Evolutionary conservation across 2,329 filamentous ascomycete species (phyloP), one percentile per base, ranked within the genome.

Genomic region (Scytalidium lignicola): DNA sequence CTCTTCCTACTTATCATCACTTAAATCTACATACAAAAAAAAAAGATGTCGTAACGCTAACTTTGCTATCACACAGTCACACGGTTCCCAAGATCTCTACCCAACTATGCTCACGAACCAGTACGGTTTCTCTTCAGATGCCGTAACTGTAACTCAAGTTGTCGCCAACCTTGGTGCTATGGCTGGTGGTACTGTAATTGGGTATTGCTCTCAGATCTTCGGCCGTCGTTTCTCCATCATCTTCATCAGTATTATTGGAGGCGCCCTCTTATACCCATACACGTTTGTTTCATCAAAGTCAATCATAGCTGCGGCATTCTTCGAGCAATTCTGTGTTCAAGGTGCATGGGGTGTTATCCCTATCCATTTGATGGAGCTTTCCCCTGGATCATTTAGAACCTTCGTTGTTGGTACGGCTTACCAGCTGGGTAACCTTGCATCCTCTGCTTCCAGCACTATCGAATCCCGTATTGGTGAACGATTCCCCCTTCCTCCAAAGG

Each of bases 281-380:
- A 87, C 82, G 0, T 93, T 90, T 58, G 74, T 82, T 10, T 70
- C 70, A 2, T 74, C 70, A 57, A 70, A 82, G 5, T 72, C 73
- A 13, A 73, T 95, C 60, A 90, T 90, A 44, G 89, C 88, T 0
- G 83, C 86, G 0, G 88, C 88, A 1, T 95, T 93, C 68, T 93
- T 93, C 67, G 78, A 92, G 69, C 86, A 90, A 63, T 88, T 90
- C 64, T 86, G 80, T 60, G 85, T 89, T 2, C 85, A 89, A 64
- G 86, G 86, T 19, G 86, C 85, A 0, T 90, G 86, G 86, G 86
- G 83, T 37, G 80, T 86, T 19, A 82, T 86, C 49, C 83, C 83
- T 17, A 85, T 86, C 62, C 85, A 89, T 62, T 74, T 89, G 20
- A 88, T 86, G 69, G 86, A 90, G 67, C 71, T 89, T 1, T 84